Percentiles rank a stretch among this genome's conserved stretches.
phyloP scores from a whole-genome alignment of 345 rosid genomes.

The Arabis hirsuta region DNA sequence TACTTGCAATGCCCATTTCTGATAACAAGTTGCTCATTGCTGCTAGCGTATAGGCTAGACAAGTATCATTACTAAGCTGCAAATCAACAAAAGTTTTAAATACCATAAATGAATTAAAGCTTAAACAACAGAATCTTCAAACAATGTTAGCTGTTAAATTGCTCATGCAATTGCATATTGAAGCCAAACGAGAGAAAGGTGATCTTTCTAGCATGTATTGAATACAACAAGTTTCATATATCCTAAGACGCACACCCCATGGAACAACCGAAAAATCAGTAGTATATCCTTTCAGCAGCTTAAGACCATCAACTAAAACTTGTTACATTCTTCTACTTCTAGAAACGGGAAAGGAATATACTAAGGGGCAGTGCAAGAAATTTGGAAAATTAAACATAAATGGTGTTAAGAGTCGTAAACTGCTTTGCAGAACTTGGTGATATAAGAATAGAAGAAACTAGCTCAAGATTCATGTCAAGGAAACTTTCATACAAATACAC shows the following conservation, averaged over 20 bases:
- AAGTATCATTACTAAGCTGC: conserved; percentile 90
- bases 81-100: conserved; percentile 36
- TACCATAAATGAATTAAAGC: conserved; percentile 21
- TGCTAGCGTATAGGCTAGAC: conserved; percentile 93
- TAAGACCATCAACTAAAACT: not conserved
- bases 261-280: conserved; percentile 5
- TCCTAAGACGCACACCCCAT: conserved; percentile 24
- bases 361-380: conserved; percentile 15
- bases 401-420: conserved; percentile 2
- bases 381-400: conserved; percentile 1
- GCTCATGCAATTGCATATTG: conserved; percentile 12
- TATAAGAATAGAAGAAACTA: conserved; percentile 21
- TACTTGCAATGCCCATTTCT: conserved; percentile 77
- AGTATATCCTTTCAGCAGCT: not conserved
- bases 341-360: not conserved
- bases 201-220: conserved; percentile 22
- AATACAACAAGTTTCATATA: conserved; percentile 25
- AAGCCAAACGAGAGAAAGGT: conserved; percentile 11
- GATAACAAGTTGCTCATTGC: conserved; percentile 90
- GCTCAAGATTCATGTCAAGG: conserved; percentile 21
- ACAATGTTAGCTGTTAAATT: conserved; percentile 6
- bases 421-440: conserved; percentile 8
- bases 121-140: conserved; percentile 3
- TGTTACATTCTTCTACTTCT: not conserved
- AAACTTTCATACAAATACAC: conserved; percentile 26